Evolutionary conservation across 352 stramenopile species (phyloP).

Genomic region (Globisporangium camurandrum): DNA sequence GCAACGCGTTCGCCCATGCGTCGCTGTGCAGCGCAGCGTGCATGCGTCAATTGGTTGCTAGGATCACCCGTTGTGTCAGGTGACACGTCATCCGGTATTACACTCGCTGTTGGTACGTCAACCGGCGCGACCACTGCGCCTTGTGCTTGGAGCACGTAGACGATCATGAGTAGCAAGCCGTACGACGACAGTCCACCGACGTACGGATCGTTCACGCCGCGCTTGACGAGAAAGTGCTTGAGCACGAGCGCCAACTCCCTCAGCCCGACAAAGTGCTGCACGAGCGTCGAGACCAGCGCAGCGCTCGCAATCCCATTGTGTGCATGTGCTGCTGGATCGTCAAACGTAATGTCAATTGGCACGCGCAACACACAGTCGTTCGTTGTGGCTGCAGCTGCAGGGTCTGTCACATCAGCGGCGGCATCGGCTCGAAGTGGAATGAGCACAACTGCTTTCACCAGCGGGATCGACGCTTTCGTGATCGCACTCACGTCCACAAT

Average conservation of each 20-base stretch:
- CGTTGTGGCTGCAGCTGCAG: not conserved
- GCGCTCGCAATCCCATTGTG: conserved; percentile 77
- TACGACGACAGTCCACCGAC: conserved; percentile 88
- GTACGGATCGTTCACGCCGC: conserved; percentile 85
- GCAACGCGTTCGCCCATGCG: conserved; percentile 39
- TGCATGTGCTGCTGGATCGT: conserved; percentile 40
- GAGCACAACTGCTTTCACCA: conserved; percentile 70
- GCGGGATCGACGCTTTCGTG: conserved; percentile 59
- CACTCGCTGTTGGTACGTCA: too few relatives aligned
- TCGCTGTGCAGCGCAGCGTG: conserved; percentile 38
- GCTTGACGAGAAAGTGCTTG: conserved; percentile 86
- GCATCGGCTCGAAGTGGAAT: not conserved
- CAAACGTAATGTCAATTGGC: conserved; percentile 82
- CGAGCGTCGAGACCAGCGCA: conserved; percentile 56
- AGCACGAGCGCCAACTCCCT: conserved; percentile 81
- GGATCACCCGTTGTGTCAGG: not conserved
- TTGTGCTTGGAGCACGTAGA: conserved; percentile 61
- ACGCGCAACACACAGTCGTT: conserved; percentile 23
- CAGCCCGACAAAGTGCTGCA: conserved; percentile 65
- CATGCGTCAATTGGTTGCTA: too few relatives aligned
- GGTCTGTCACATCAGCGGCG: not conserved
- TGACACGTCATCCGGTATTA: too few relatives aligned
- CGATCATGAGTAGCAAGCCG: conserved; percentile 74
- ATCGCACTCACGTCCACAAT: conserved; percentile 59
- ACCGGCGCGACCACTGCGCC: conserved; percentile 27